phyloP scores from a whole-genome alignment of 1,284 basidiomycete species.

The Boletus albobrunnescens region DNA sequence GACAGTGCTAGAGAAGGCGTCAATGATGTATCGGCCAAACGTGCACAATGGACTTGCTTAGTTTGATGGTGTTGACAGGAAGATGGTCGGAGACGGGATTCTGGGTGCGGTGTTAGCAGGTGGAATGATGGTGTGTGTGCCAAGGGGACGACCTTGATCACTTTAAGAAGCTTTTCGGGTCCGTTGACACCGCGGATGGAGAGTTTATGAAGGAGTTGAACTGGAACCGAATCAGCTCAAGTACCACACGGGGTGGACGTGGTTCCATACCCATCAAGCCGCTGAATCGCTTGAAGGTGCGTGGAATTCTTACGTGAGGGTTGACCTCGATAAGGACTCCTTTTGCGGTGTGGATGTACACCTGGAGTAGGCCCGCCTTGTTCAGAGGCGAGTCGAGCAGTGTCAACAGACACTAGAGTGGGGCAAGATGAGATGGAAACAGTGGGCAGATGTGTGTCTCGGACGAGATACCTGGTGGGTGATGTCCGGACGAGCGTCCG shows the following conservation, averaged over 20 bases:
- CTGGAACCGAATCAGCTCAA: constrained; percentile 41
- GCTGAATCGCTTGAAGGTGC: constrained; percentile 98
- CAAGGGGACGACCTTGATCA: constrained; percentile 72
- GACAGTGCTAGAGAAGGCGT: constrained; percentile 66
- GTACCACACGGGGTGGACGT: background rate
- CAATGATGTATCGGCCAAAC: constrained; percentile 10
- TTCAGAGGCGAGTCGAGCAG: constrained; percentile 97
- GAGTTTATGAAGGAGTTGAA: constrained; percentile 95
- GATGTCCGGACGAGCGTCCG: constrained; percentile 96
- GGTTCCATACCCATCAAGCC: constrained; percentile 87
- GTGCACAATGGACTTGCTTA: constrained; percentile 60
- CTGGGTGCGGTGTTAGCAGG: constrained; percentile 37
- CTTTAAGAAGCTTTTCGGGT: constrained; percentile 93
- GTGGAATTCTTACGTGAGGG: constrained; percentile 93
- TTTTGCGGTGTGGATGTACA: constrained; percentile 97
- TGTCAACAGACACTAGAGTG: constrained; percentile 82
- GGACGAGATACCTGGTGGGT: constrained; percentile 86
- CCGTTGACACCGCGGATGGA: constrained; percentile 95
- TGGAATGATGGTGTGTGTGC: background rate
- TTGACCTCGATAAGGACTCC: constrained; percentile 99
- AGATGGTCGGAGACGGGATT: constrained; percentile 97
- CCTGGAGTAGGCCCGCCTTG: constrained; percentile 94
- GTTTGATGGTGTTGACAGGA: constrained; percentile 92
- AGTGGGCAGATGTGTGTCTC: background rate
- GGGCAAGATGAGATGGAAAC: constrained; percentile 1